Conservation (phyloP, 106 monocot species). For the Dioscorea alata region DNA sequence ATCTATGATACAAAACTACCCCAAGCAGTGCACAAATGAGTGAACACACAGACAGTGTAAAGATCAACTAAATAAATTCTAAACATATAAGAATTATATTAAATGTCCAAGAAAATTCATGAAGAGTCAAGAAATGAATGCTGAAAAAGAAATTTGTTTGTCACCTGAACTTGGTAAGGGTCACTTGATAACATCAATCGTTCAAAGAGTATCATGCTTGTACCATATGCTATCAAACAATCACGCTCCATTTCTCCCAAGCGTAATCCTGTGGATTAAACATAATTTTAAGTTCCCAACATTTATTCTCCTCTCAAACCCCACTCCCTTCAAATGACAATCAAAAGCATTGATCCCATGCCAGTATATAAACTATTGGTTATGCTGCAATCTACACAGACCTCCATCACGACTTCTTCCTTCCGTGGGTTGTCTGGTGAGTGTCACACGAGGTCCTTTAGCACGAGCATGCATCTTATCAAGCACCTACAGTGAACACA, state of each 20-base stretch:
- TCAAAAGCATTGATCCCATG: no score
- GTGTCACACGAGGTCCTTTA: conserved; percentile 61
- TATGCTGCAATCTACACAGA: conserved; percentile 2
- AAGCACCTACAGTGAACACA: conserved; percentile 13
- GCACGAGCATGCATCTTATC: conserved; percentile 98
- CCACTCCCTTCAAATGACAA: no score
- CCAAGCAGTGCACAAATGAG: no score
- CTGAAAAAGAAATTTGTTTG: background rate
- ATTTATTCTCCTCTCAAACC: no score
- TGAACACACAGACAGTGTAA: no score
- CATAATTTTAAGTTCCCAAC: background rate
- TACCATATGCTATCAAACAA: conserved; percentile 98
- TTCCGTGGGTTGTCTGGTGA: conserved; percentile 95
- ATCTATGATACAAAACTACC: no score
- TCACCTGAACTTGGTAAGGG: conserved; percentile 92
- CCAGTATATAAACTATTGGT: no score
- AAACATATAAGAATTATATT: no score
- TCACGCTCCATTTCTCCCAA: conserved; percentile 98
- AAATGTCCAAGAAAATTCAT: no score
- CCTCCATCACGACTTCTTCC: conserved; percentile 92
- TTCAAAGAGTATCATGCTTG: conserved; percentile 96
- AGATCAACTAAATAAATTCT: no score
- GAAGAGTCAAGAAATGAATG: no score
- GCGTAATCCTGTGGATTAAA: conserved; percentile 49
- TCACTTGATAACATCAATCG: conserved; percentile 97